Percentiles rank a stretch among this genome's conserved stretches.
Conservation (phyloP, 2,329 filamentous ascomycete genomes). For the Penicillium hesseltinei region DNA sequence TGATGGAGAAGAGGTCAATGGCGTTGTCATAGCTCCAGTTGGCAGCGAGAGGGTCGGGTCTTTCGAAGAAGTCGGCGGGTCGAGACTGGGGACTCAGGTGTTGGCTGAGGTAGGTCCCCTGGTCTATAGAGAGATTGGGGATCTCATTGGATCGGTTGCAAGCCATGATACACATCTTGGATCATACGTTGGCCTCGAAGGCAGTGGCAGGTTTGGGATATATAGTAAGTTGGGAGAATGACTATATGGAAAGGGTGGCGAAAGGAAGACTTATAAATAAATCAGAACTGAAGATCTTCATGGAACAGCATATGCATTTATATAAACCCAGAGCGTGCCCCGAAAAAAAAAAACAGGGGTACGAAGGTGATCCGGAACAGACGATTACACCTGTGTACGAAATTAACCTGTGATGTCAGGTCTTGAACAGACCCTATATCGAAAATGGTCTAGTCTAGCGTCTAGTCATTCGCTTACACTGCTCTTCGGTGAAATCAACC, state of each 20-base stretch:
- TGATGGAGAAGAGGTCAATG: constrained; percentile 35
- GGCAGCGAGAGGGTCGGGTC: constrained; percentile 35
- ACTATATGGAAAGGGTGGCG: neutral
- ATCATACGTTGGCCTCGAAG: constrained; percentile 8
- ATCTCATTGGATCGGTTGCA: constrained; percentile 20
- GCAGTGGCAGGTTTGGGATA: neutral
- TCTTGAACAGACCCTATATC: neutral
- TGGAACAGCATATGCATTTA: constrained; percentile 14
- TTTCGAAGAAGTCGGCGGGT: constrained; percentile 14
- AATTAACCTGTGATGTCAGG: constrained; percentile 20
- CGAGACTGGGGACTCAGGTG: constrained; percentile 21
- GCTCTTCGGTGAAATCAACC: constrained; percentile 15
- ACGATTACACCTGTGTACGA: constrained; percentile 16
- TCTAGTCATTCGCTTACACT: neutral
- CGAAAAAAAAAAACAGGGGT: constrained; percentile 7
- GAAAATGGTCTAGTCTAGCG: constrained; percentile 1
- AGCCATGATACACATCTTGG: constrained; percentile 16
- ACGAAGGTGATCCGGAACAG: constrained; percentile 9
- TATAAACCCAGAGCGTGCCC: constrained; percentile 11
- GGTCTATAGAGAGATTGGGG: constrained; percentile 17
- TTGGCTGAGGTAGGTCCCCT: constrained; percentile 21
- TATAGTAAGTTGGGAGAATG: neutral
- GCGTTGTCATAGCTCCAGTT: constrained; percentile 38
- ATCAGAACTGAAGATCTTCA: constrained; percentile 5
- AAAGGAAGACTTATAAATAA: constrained; percentile 2